A percentile compares a stretch with the other conserved stretches of the same genome.
These are phyloP conservation scores for Calycina marina DNA, from an alignment of 2,329 filamentous ascomycete species.

Conservation along the genomic window DNA sequence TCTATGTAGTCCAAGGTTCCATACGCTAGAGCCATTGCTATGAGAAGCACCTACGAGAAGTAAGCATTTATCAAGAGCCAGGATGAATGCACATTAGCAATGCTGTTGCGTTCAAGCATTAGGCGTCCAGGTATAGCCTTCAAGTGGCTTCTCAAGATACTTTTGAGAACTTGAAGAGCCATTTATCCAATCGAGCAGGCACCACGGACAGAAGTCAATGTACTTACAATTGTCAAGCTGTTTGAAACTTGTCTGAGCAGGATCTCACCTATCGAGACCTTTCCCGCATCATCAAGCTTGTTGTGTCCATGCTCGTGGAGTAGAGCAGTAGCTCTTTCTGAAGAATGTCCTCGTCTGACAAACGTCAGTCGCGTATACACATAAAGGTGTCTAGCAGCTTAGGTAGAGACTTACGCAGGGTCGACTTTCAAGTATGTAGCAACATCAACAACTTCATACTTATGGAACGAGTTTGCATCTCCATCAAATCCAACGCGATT, in stretches of 20 bases:
- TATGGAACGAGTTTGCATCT: neutral
- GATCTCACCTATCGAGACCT: constrained; percentile 60
- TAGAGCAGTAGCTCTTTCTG: constrained; percentile 47
- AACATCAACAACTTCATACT: neutral
- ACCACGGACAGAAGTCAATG: neutral
- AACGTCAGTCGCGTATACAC: neutral
- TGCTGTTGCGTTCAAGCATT: too few species aligned
- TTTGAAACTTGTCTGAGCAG: constrained; percentile 65
- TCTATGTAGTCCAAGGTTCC: constrained; percentile 50
- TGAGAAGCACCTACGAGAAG: constrained; percentile 41
- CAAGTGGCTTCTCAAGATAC: too few species aligned
- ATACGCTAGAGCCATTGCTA: constrained; percentile 58
- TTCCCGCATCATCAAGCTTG: constrained; percentile 55
- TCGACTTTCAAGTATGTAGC: neutral
- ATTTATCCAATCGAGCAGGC: too few species aligned
- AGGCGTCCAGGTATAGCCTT: too few species aligned
- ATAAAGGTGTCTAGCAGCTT: neutral
- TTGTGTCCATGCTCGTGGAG: constrained; percentile 54
- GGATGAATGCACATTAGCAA: too few species aligned
- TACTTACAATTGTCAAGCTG: constrained; percentile 51
- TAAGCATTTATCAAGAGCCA: neutral
- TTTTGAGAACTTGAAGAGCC: too few species aligned
- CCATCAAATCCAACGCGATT: too few species aligned
- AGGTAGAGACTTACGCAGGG: neutral
- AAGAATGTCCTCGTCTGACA: constrained; percentile 44